Evolutionary conservation across 2,329 filamentous ascomycete species (phyloP), one percentile per base, ranked within the genome.

Genomic region (Penicillium sp.): DNA sequence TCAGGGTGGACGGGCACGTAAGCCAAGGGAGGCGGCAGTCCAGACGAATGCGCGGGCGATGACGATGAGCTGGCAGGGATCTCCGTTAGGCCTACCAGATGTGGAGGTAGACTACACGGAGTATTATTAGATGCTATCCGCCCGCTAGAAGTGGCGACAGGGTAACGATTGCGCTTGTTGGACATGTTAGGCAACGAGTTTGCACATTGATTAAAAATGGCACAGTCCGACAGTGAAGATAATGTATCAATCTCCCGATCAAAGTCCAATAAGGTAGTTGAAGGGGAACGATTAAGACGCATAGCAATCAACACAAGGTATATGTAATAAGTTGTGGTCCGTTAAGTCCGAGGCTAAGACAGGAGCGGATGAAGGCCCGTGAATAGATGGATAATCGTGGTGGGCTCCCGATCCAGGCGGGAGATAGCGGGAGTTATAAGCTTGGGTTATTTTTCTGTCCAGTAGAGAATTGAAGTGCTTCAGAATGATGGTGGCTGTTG

Each of bases 1-100:
- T 63, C 56, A 25, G 56, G n/a, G 25, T 55, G 53, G 15, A 37
- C 11, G 2, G 42, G 37, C 25, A 52, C 40, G 25, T 51, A 59
- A n/a, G 44, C 43, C 37, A 55, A 18, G 18, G 49, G 23, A 35
- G 53, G 49, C 40, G 56, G 55, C 15, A 62, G 31, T 25, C 45
- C 44, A 29, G 49, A 11, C 18, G 53, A 43, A n/a, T 55, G 54
- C 20, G 27, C 25, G 29, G 42, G 33, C n/a, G 49, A 52, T 37
- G 50, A 52, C 42, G 53, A 55, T 27, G 55, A 15, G 45, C 44
- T 54, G 45, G 51, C 55, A 47, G 60, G 51, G 29, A 59, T 52
- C 20, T 48, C 45, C 25, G 46, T 45, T 31, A 63, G 53, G 41
- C 51, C 49, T 42, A 44, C 52, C 46, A 60, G 35, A 7, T 41